Percentiles rank a stretch among this genome's conserved stretches.
phyloP scores from a whole-genome alignment of 495 filamentous ascomycete genomes.

The Daldinia vernicosa region DNA sequence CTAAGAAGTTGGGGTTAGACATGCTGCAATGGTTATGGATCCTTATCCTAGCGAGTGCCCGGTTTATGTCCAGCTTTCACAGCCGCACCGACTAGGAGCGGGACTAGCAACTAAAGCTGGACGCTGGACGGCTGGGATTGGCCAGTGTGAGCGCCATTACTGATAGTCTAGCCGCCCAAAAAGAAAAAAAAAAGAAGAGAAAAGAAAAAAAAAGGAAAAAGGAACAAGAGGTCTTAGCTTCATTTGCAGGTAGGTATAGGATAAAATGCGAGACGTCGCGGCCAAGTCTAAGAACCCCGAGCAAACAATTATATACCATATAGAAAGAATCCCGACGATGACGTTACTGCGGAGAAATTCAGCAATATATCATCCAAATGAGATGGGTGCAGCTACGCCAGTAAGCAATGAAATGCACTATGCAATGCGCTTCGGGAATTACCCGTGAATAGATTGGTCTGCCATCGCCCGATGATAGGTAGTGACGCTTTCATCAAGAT shows the following conservation, averaged over 20 bases:
- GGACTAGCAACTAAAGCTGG: not conserved
- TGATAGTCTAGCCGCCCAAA: not conserved
- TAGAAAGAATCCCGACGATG: not conserved
- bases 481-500: conserved; percentile 4
- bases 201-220: not conserved
- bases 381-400: not conserved
- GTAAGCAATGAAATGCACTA: conserved; percentile 13
- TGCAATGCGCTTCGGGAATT: conserved; percentile 23
- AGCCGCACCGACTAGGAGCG: conserved; percentile 1
- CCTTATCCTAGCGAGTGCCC: not conserved
- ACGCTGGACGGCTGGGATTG: not conserved
- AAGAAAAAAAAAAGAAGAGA: not conserved
- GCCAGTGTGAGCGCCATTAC: not conserved
- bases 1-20: conserved; percentile 6
- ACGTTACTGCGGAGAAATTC: not conserved
- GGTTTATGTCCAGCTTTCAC: conserved; percentile 11
- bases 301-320: not conserved
- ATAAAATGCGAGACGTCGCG: not conserved
- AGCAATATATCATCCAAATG: not conserved
- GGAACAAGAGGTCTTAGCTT: not conserved
- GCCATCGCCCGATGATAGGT: conserved; percentile 21
- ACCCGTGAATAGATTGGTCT: conserved; percentile 22
- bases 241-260: not conserved
- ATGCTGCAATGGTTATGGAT: not conserved
- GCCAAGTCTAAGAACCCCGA: not conserved